Evolutionary conservation across 78 protist genomes (phyloP).

Genomic region (Dictyostelium capitatum): DNA sequence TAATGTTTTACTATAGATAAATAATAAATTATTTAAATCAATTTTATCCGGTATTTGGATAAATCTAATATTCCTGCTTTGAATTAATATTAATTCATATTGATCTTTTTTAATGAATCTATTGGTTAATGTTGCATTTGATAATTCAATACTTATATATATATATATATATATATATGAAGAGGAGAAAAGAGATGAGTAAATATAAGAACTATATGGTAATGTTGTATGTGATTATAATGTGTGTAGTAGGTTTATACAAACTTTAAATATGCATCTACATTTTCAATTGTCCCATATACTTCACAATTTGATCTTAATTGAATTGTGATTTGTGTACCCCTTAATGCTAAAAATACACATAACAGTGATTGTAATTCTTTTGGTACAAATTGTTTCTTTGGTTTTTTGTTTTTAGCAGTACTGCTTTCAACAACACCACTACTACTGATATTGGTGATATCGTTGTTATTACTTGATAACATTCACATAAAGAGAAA

Average conservation of each 20-base stretch:
- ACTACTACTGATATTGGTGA: too few relatives aligned
- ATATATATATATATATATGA: too few relatives aligned
- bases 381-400: background rate
- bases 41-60: conserved; percentile 48
- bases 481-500: too few relatives aligned
- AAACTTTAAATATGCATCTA: conserved; percentile 21
- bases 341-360: conserved; percentile 49
- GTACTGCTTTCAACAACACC: too few relatives aligned
- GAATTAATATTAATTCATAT: conserved; percentile 12
- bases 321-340: conserved; percentile 34
- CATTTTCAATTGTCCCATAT: conserved; percentile 34
- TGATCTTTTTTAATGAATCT: background rate
- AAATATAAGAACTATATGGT: too few relatives aligned
- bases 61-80: conserved; percentile 35
- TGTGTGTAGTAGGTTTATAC: background rate
- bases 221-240: too few relatives aligned
- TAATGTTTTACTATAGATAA: conserved; percentile 19
- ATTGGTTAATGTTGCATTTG: conserved; percentile 28
- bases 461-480: background rate
- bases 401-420: background rate
- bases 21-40: conserved; percentile 21
- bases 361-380: conserved; percentile 27
- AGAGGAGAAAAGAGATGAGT: too few relatives aligned
- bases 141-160: conserved; percentile 28
- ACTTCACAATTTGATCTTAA: conserved; percentile 41